Evolutionary conservation across 2,329 filamentous ascomycete genomes (phyloP).

Genomic region (Acephala macrosclerotiorum): DNA sequence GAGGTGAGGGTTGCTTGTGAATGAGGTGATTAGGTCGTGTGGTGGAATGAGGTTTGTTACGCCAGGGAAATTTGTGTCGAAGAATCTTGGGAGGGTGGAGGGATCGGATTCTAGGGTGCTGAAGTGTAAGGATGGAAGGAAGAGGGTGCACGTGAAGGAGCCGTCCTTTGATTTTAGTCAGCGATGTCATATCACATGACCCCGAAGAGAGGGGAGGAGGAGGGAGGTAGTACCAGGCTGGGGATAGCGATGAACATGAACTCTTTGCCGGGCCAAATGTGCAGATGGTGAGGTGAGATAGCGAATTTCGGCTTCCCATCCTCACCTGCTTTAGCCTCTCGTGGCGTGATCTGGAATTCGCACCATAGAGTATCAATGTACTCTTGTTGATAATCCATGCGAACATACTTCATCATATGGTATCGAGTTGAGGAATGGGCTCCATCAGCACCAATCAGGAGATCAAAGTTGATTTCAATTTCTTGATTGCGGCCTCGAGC

Average conservation of each 20-base stretch:
- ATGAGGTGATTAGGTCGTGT: conserved; percentile 74
- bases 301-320: conserved; percentile 62
- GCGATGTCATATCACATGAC: neutral
- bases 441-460: conserved; percentile 93
- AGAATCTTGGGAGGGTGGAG: conserved; percentile 71
- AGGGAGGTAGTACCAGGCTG: conserved; percentile 46
- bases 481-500: conserved; percentile 55
- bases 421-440: conserved; percentile 91
- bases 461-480: conserved; percentile 86
- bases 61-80: conserved; percentile 85
- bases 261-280: conserved; percentile 94
- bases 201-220: neutral
- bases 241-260: conserved; percentile 99
- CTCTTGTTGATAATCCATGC: conserved; percentile 90
- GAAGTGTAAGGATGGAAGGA: conserved; percentile 78
- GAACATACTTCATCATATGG: conserved; percentile 93
- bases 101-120: conserved; percentile 69
- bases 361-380: conserved; percentile 99
- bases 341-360: conserved; percentile 82
- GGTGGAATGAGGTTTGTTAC: conserved; percentile 76
- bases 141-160: conserved; percentile 94
- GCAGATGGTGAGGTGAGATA: conserved; percentile 91
- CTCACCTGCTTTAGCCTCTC: conserved; percentile 39
- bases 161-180: conserved; percentile 67
- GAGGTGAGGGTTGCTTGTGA: conserved; percentile 83